Conservation (phyloP, 257 asterid species). For the Nicotiana benthamiana region DNA sequence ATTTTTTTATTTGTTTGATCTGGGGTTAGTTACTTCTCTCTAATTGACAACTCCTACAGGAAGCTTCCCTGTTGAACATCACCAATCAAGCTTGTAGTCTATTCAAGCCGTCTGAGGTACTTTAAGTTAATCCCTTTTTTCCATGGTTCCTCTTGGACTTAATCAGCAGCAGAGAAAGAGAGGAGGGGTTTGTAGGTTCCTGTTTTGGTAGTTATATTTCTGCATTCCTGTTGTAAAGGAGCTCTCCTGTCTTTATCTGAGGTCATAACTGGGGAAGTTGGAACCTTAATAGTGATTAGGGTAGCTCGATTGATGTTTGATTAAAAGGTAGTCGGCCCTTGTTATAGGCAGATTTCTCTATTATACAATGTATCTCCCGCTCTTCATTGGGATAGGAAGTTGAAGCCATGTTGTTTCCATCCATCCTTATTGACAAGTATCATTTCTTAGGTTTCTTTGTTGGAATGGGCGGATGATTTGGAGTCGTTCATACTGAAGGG, state of each 20-base stretch:
- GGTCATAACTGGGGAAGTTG: constrained; percentile 1
- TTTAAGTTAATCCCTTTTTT: constrained; percentile 7
- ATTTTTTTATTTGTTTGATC: constrained; percentile 2
- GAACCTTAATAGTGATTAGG: background rate
- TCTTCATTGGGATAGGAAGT: background rate
- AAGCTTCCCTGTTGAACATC: constrained; percentile 73
- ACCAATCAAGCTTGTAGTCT: constrained; percentile 88
- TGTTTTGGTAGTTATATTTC: background rate
- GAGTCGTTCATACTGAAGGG: constrained; percentile 83
- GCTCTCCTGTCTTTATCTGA: background rate
- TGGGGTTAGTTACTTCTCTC: background rate
- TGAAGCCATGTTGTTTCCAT: background rate
- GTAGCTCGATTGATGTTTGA: background rate
- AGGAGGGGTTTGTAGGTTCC: background rate
- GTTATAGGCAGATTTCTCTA: background rate
- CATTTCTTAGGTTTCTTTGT: constrained; percentile 49
- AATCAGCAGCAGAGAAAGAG: background rate
- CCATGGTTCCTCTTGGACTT: background rate
- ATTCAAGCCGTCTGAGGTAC: constrained; percentile 75
- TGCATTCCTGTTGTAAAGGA: background rate
- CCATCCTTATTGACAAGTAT: constrained; percentile 5
- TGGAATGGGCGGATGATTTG: constrained; percentile 96
- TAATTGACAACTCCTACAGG: constrained; percentile 36
- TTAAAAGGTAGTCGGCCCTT: background rate
- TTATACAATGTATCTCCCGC: background rate